Percentiles rank a stretch among this genome's conserved stretches.
Evolutionary conservation across 2,329 filamentous ascomycete genomes (phyloP).

Genomic region (Neopestalotiopsis sp.): DNA sequence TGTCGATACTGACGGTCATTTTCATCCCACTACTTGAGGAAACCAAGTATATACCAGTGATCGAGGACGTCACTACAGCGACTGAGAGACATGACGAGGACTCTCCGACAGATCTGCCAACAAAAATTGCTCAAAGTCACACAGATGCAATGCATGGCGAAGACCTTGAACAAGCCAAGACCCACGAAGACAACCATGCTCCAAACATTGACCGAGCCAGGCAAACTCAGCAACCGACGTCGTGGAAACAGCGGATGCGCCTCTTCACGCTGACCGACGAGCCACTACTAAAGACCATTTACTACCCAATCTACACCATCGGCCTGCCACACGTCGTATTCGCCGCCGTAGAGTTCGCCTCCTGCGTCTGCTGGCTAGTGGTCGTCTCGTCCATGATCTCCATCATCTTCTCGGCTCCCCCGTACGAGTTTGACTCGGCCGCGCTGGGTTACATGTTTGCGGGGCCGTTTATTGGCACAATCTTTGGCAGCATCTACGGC

Average conservation of each 20-base stretch:
- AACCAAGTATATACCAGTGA: not conserved
- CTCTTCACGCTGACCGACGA: not conserved
- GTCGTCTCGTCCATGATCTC: conserved; percentile 31
- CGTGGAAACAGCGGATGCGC: not conserved
- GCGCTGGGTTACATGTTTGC: conserved; percentile 10
- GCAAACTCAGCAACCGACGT: too few relatives aligned
- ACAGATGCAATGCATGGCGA: not conserved
- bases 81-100: not conserved
- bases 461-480: not conserved
- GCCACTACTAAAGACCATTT: not conserved
- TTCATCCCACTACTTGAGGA: not conserved
- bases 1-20: not conserved
- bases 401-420: conserved; percentile 40
- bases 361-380: not conserved
- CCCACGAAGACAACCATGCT: too few relatives aligned
- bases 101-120: not conserved
- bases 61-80: not conserved
- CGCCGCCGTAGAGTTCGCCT: not conserved
- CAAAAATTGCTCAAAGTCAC: not conserved
- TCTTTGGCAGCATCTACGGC: not conserved
- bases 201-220: too few relatives aligned
- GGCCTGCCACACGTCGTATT: not conserved
- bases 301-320: not conserved
- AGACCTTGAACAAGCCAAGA: not conserved
- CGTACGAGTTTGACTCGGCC: conserved; percentile 32